Percentiles rank a stretch among this genome's conserved stretches.
phyloP scores from a whole-genome alignment of 2,329 filamentous ascomycete genomes.

The Zymoseptoria crescenta region DNA sequence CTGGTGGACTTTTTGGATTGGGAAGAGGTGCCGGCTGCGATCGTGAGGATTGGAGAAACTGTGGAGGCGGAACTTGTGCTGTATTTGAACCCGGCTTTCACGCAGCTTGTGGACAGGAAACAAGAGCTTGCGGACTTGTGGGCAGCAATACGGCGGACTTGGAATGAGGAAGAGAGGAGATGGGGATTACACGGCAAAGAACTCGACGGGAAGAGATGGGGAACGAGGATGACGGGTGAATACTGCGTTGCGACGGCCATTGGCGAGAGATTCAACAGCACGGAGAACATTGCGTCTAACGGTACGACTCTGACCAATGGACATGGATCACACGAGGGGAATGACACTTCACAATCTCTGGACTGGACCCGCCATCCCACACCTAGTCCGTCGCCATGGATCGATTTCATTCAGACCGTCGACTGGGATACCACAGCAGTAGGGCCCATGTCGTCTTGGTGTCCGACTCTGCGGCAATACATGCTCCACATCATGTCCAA shows the following conservation, averaged over 20 bases:
- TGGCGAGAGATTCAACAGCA: background rate
- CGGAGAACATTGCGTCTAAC: background rate
- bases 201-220: slow-evolving; percentile 13
- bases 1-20: slow-evolving; percentile 17
- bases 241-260: background rate
- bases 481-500: slow-evolving; percentile 25
- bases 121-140: slow-evolving; percentile 6
- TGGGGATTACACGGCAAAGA: slow-evolving; percentile 5
- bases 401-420: slow-evolving; percentile 20
- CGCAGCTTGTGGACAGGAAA: background rate
- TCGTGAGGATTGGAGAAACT: slow-evolving; percentile 3
- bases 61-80: background rate
- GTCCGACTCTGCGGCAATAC: slow-evolving; percentile 16
- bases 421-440: slow-evolving; percentile 25
- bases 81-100: slow-evolving; percentile 15
- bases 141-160: slow-evolving; percentile 3
- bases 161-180: background rate
- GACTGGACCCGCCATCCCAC: slow-evolving; percentile 25
- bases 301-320: background rate
- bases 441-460: slow-evolving; percentile 25
- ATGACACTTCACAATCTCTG: slow-evolving; percentile 2
- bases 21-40: slow-evolving; percentile 14
- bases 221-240: background rate
- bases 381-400: slow-evolving; percentile 17
- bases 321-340: background rate